Base-by-base conservation (phyloP, 2,329 filamentous ascomycete species). In the Ophiostoma ulmi region DNA sequence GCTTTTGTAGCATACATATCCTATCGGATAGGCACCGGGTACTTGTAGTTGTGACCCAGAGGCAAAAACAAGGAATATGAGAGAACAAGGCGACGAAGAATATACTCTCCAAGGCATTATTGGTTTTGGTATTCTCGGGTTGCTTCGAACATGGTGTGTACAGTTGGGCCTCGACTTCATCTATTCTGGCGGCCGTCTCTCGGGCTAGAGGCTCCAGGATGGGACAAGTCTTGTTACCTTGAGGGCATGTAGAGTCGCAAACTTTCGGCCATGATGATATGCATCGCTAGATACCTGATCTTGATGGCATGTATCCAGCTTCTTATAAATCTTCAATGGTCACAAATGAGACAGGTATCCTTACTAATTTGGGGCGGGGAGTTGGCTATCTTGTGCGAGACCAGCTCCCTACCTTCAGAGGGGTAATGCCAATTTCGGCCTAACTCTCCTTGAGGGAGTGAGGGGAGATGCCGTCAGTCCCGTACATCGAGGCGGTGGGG, bases 41-140 rank as follows among this genome's bases (percentile, higher is more conserved):
- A 63, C 26, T 63, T 26, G 58, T 35, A 3, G 35, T 26, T 63
- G 58, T 63, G 26, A 17, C 26, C 58, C 11, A 63, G 13, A 35
- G 11, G 58, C 26, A 26, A 63, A 31, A 63, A 35, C 58, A 63
- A 63, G 58, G 58, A 63, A 63, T 63, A 35, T 31, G 58, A 26
- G 17, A 35, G 26, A 63, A 36, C 26, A 63, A 17, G 58, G 26
- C 58, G 58, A 63, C 58, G 58, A 63, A 35, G 26, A 63, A 17
- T 11, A 63, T 63, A 22, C 58, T 63, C 6, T 1, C 5, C 11
- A 13, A 35, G 22, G 26, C 20, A 13, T 11, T 26, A 17, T 63
- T 63, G 26, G 35, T 26, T 63, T 22, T 13, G 26, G 7, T 63
- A 17, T 63, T 36, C 14, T 4, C 5, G 35, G 35, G 58, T 14